Percentiles rank a stretch among this genome's conserved stretches.
These are phyloP conservation scores for Phytopythium aichiense DNA, from an alignment of 352 stramenopile species.

Conservation along the genomic window DNA sequence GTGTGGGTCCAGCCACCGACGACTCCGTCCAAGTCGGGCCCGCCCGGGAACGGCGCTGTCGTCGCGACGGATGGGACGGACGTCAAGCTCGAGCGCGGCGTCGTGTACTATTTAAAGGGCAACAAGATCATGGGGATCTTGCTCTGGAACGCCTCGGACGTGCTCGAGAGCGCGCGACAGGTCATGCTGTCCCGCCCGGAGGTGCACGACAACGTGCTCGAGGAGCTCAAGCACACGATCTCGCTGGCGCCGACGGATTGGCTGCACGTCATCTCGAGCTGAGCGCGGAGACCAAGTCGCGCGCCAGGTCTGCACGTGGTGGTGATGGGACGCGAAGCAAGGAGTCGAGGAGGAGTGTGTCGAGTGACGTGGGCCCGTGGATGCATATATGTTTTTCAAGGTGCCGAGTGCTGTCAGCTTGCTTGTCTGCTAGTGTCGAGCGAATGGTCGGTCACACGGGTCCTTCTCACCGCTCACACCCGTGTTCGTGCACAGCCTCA, in stretches of 20 bases:
- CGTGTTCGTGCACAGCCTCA: background rate
- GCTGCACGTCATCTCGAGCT: slow-evolving; percentile 69
- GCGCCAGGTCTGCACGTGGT: background rate
- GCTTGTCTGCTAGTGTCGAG: background rate
- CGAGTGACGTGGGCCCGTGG: background rate
- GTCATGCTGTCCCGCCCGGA: slow-evolving; percentile 71
- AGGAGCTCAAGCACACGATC: slow-evolving; percentile 80
- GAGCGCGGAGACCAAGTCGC: slow-evolving; percentile 6
- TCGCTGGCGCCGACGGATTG: slow-evolving; percentile 85
- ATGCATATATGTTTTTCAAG: background rate
- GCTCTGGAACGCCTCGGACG: slow-evolving; percentile 86
- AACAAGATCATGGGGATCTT: slow-evolving; percentile 90
- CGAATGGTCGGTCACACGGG: background rate
- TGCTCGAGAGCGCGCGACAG: slow-evolving; percentile 82
- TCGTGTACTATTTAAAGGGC: slow-evolving; percentile 90
- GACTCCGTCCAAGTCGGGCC: slow-evolving; percentile 7
- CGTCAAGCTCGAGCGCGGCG: slow-evolving; percentile 61
- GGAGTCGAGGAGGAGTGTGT: background rate
- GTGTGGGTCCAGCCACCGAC: slow-evolving; percentile 73
- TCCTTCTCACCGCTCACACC: background rate
- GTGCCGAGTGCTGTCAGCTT: background rate
- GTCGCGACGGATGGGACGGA: slow-evolving; percentile 10
- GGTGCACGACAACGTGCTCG: slow-evolving; percentile 65
- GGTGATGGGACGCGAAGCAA: background rate
- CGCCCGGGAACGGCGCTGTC: background rate